These are phyloP conservation scores for Podospora appendiculata DNA, from an alignment of 495 filamentous ascomycete species.

Conservation along the genomic window DNA sequence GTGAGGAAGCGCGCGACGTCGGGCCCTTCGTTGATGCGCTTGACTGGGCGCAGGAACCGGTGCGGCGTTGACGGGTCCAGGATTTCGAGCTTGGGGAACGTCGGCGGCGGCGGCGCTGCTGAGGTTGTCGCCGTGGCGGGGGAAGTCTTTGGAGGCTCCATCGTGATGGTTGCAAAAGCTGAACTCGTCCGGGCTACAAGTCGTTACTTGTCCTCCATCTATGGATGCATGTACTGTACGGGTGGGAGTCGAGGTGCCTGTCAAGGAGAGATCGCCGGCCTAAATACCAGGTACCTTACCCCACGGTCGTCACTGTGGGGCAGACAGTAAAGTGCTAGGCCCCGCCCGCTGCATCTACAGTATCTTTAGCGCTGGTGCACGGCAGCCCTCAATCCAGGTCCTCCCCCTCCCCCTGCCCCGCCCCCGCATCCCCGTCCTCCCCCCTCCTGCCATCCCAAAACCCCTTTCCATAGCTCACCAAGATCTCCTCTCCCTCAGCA, in stretches of 20 bases:
- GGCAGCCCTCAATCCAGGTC: slow-evolving; percentile 5
- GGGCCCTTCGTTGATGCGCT: slow-evolving; percentile 71
- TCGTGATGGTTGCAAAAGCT: not conserved
- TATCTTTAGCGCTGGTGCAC: not conserved
- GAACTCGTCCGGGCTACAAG: too few relatives aligned
- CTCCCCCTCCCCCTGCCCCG: slow-evolving; percentile 10
- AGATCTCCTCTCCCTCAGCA: slow-evolving; percentile 25
- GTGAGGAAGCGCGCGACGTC: slow-evolving; percentile 72
- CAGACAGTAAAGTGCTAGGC: not conserved
- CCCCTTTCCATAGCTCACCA: slow-evolving; percentile 64
- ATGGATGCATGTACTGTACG: too few relatives aligned
- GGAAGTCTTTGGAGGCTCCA: slow-evolving; percentile 4
- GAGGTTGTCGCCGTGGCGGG: not conserved
- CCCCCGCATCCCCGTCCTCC: not conserved
- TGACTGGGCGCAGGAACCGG: slow-evolving; percentile 49
- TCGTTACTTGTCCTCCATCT: too few relatives aligned
- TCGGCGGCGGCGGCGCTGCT: not conserved
- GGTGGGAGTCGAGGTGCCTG: too few relatives aligned
- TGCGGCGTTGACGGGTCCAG: slow-evolving; percentile 27
- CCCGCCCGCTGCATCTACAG: not conserved
- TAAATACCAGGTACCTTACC: not conserved
- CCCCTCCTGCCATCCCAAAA: slow-evolving; percentile 37
- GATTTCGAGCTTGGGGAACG: slow-evolving; percentile 23
- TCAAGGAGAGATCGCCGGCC: not conserved
- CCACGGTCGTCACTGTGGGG: slow-evolving; percentile 16